Percentiles rank a stretch among this genome's conserved stretches.
phyloP scores from a whole-genome alignment of 495 filamentous ascomycete species.

The Aspergillus bridgeri region DNA sequence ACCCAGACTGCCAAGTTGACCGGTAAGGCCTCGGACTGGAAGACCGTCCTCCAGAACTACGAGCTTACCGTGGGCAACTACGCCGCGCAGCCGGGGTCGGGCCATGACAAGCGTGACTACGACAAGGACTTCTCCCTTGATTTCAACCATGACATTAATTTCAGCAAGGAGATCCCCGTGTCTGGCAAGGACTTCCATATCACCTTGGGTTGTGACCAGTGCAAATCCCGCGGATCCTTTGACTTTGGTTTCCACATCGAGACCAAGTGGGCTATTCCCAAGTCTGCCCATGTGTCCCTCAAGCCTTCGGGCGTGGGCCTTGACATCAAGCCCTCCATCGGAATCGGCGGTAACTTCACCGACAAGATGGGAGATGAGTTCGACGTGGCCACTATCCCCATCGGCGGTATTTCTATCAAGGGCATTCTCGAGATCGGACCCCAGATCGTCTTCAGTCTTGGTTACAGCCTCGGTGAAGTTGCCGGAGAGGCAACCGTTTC shows the following conservation, averaged over 20 bases:
- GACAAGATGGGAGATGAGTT: slow-evolving; percentile 21
- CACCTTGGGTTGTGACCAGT: slow-evolving; percentile 22
- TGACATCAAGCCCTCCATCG: slow-evolving; percentile 23
- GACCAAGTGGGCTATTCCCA: slow-evolving; percentile 22
- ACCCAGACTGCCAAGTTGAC: slow-evolving; percentile 24
- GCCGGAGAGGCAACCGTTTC: slow-evolving; percentile 24
- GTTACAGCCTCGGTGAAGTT: slow-evolving; percentile 24
- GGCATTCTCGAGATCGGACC: slow-evolving; percentile 34
- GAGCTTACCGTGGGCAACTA: slow-evolving; percentile 29
- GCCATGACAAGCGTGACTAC: slow-evolving; percentile 14
- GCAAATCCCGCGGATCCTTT: slow-evolving; percentile 31
- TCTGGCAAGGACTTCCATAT: slow-evolving; percentile 12
- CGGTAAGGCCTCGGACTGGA: slow-evolving; percentile 28
- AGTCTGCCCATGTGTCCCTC: slow-evolving; percentile 22
- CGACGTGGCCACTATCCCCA: slow-evolving; percentile 26
- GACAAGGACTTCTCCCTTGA: slow-evolving; percentile 26
- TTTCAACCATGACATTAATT: slow-evolving; percentile 24
- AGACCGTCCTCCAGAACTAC: slow-evolving; percentile 26
- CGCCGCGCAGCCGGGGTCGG: not conserved
- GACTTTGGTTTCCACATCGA: slow-evolving; percentile 33
- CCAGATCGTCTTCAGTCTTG: slow-evolving; percentile 28
- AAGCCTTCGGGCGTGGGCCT: slow-evolving; percentile 28
- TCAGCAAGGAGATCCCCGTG: slow-evolving; percentile 17
- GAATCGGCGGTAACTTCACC: slow-evolving; percentile 22
- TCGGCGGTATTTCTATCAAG: slow-evolving; percentile 30